phyloP scores from a whole-genome alignment of 2,329 filamentous ascomycete genomes.

The Cladophialophora bantiana region DNA sequence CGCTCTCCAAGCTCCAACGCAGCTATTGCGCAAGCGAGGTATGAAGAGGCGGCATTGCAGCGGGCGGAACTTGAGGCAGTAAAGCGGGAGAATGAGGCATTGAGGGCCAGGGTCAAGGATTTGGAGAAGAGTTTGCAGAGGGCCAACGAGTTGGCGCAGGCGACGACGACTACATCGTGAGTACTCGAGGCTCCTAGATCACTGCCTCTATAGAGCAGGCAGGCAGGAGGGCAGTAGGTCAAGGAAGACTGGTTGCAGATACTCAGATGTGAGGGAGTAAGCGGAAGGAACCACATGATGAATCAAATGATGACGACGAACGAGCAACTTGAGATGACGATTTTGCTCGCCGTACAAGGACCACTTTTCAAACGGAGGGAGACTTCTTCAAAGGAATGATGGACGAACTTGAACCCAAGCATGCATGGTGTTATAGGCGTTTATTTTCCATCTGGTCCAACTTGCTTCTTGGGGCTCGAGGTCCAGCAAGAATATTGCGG shows the following conservation, averaged over 20 bases:
- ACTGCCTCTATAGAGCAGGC: neutral
- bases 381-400: neutral
- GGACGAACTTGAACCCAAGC: constrained; percentile 2
- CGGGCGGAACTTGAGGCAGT: constrained; percentile 53
- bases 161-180: constrained; percentile 9
- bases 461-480: neutral
- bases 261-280: neutral
- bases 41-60: constrained; percentile 53
- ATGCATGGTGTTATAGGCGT: constrained; percentile 20
- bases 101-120: constrained; percentile 54
- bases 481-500: neutral
- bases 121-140: constrained; percentile 46
- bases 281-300: neutral
- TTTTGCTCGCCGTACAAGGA: constrained; percentile 5
- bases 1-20: constrained; percentile 43
- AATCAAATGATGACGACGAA: constrained; percentile 13
- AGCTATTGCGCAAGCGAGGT: constrained; percentile 46
- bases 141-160: constrained; percentile 22
- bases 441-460: neutral
- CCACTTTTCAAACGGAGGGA: neutral
- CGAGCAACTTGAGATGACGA: constrained; percentile 11
- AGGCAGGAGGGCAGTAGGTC: neutral
- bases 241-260: neutral
- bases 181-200: neutral
- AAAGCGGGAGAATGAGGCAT: constrained; percentile 55